These are phyloP conservation scores for Podospora appendiculata DNA, from an alignment of 495 filamentous ascomycete genomes.

Conservation along the genomic window DNA sequence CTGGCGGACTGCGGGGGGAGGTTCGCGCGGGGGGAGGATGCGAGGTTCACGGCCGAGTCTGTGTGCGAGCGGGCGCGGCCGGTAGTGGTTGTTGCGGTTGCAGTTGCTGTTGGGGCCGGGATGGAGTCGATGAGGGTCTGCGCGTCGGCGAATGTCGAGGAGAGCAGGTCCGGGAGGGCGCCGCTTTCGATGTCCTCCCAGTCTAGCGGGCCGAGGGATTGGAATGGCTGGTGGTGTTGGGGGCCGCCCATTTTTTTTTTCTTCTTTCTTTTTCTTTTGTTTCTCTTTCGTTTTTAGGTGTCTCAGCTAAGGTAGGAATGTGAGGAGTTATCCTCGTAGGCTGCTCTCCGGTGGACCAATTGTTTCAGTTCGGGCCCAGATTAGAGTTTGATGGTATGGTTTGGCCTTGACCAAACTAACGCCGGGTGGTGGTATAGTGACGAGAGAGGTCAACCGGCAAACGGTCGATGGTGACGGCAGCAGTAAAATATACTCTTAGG, in stretches of 20 bases:
- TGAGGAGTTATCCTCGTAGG: no score
- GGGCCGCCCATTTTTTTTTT: background rate
- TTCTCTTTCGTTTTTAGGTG: background rate
- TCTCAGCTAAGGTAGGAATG: background rate
- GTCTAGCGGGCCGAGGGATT: constrained; percentile 60
- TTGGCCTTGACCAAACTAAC: no score
- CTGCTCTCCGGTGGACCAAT: no score
- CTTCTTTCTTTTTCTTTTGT: background rate
- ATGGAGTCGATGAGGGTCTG: constrained; percentile 71
- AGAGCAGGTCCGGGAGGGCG: constrained; percentile 48
- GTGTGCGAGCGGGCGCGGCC: constrained; percentile 21
- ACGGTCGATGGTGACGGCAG: no score
- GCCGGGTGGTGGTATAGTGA: no score
- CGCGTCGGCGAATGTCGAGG: constrained; percentile 52
- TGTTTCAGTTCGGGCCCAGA: no score
- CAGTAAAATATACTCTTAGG: no score
- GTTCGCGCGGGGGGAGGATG: background rate
- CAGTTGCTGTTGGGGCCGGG: constrained; percentile 28
- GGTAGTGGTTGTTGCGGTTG: background rate
- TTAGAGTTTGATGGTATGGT: no score
- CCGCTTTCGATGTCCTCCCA: constrained; percentile 48
- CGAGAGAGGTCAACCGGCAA: no score
- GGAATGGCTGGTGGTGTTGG: constrained; percentile 57
- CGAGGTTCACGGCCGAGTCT: constrained; percentile 19
- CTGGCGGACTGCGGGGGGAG: constrained; percentile 12